Percentiles rank a stretch among this genome's conserved stretches.
Evolutionary conservation across 2,329 filamentous ascomycete genomes (phyloP).

Genomic region (Scleromitrula shiraiana): DNA sequence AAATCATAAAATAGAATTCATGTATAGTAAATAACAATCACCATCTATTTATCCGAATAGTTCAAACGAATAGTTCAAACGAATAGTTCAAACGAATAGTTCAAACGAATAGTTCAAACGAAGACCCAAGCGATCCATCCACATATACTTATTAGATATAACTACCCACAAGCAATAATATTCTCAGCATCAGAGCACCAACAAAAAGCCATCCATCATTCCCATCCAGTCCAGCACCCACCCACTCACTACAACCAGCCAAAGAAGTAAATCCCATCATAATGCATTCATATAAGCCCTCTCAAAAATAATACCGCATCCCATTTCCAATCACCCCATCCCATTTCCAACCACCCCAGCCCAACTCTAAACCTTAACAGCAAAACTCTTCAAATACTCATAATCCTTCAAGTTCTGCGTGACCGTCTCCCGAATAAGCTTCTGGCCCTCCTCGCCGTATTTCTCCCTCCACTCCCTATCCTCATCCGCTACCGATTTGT

Average conservation of each 20-base stretch:
- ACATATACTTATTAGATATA: neutral
- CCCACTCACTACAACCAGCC: too few relatives aligned
- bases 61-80: too few relatives aligned
- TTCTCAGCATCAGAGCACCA: too few relatives aligned
- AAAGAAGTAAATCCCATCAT: neutral
- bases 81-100: too few relatives aligned
- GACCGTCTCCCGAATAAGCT: conserved; percentile 62
- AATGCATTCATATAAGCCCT: too few relatives aligned
- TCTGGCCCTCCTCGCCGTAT: conserved; percentile 63
- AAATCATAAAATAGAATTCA: neutral
- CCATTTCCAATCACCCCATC: neutral
- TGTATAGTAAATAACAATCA: too few relatives aligned
- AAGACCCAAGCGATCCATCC: neutral
- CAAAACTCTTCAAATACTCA: conserved; percentile 75
- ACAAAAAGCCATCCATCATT: neutral
- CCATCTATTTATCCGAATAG: too few relatives aligned
- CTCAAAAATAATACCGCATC: too few relatives aligned
- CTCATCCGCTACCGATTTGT: conserved; percentile 56
- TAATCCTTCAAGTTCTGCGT: conserved; percentile 67
- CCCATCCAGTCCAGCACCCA: too few relatives aligned
- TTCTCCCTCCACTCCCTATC: conserved; percentile 66
- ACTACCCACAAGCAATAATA: too few relatives aligned
- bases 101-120: too few relatives aligned
- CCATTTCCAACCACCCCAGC: neutral
- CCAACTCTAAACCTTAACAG: conserved; percentile 46